Conservation (phyloP, 495 filamentous ascomycete species). For the Podospora pseudoanserina region DNA sequence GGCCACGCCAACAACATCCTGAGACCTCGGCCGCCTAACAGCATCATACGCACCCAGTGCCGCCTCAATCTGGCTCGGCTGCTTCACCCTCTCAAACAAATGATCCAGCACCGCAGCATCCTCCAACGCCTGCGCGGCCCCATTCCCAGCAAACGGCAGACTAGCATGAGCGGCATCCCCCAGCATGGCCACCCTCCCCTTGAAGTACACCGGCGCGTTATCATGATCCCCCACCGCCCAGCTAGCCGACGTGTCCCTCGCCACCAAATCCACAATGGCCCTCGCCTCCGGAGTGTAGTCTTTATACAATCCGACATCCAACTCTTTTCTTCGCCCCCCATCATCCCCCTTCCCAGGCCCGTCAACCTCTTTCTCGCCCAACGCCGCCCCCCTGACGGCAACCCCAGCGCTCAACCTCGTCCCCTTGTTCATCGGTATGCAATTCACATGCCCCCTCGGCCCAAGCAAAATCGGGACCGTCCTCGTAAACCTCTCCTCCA, state of each 20-base stretch:
- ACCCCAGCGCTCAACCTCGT: conserved; percentile 40
- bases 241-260: conserved; percentile 31
- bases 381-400: conserved; percentile 31
- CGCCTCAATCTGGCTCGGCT: conserved; percentile 13
- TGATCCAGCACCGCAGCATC: conserved; percentile 48
- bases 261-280: conserved; percentile 33
- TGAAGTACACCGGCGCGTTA: conserved; percentile 48
- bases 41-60: conserved; percentile 32
- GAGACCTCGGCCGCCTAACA: conserved; percentile 31
- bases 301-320: conserved; percentile 29
- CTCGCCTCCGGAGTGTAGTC: conserved; percentile 36
- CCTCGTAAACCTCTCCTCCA: conserved; percentile 30
- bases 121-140: conserved; percentile 60
- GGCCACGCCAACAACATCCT: conserved; percentile 32
- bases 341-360: neutral
- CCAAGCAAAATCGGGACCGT: conserved; percentile 37
- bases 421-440: conserved; percentile 39
- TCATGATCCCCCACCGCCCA: conserved; percentile 47
- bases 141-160: conserved; percentile 55
- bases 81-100: conserved; percentile 28
- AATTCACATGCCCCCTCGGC: conserved; percentile 37
- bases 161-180: conserved; percentile 61
- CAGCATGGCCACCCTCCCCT: conserved; percentile 47
- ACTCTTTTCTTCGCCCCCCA: neutral
- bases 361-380: neutral